Percentiles rank a stretch among this genome's conserved stretches.
These are phyloP conservation scores for Trichoderma brevicompactum DNA, from an alignment of 2,329 filamentous ascomycete genomes.

Conservation along the genomic window DNA sequence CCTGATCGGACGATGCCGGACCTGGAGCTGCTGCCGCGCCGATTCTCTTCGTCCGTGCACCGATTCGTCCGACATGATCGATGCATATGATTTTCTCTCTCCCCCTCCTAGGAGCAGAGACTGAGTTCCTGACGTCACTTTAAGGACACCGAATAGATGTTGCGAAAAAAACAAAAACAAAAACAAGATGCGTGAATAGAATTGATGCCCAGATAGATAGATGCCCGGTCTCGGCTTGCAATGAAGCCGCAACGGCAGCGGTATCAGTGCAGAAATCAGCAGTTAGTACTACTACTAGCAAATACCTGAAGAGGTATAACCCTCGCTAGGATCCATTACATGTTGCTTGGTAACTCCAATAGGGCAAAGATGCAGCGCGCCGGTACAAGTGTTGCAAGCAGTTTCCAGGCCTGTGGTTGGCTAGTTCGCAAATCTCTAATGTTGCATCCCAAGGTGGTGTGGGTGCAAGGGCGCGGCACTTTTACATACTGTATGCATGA, in stretches of 20 bases:
- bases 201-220: too few species aligned
- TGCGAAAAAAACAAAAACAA: background rate
- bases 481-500: background rate
- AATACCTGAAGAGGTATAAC: background rate
- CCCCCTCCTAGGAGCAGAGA: too few species aligned
- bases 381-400: background rate
- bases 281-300: too few species aligned
- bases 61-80: background rate
- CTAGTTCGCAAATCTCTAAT: constrained; percentile 6
- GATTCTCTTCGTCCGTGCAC: background rate
- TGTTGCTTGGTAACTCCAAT: background rate
- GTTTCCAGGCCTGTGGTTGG: background rate
- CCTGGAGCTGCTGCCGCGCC: background rate
- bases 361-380: background rate
- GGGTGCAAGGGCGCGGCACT: background rate
- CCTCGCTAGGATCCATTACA: background rate
- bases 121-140: background rate
- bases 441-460: constrained; percentile 1
- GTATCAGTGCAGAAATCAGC: background rate
- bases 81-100: background rate
- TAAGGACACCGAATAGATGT: background rate
- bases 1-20: constrained; percentile 22
- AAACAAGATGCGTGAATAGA: background rate
- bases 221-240: background rate
- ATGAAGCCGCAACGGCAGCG: background rate